Base-by-base conservation (phyloP, 2,329 filamentous ascomycete species). In the Boeremia exigua region DNA sequence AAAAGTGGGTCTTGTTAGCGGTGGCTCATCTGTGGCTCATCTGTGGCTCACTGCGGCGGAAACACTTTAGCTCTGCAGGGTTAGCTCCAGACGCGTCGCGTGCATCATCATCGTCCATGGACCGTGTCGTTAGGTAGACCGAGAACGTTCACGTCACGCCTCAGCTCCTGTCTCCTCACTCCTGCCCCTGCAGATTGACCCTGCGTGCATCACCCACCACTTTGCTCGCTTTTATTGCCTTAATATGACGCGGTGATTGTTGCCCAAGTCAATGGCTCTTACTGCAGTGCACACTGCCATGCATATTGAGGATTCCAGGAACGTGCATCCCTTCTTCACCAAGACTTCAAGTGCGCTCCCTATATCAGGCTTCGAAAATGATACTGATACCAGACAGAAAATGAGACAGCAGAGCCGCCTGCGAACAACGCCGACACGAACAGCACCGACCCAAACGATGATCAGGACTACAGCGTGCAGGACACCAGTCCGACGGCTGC, bases 271-370 rank as follows among this genome's bases (percentile, higher is more conserved):
- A 62, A 77, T 77, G 75, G 75, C 75, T 61, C 62, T 72, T 40
- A 50, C 69, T 57, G 69, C 67, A 59, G 71, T 75, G 58, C 68
- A 70, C 36, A 59, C 67, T 51, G 73, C 70, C 55, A 77, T 77
- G 75, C 67, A 70, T 68, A 60, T 73, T 34, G 74, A 73, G 49
- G 65, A 69, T 44, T 64, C 62, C 48, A 68, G 75, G 58, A 63
- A 50, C 58, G 49, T 77, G 45, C 75, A 77, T 60, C 74, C 75
- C 27, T 77, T 77, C 67, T 77, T 77, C 53, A 60, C 69, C 25
- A 75, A 73, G 51, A 57, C 65, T 12, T 34, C 48, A 3, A 66
- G 70, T 73, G 65, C 47, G 65, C 28, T 10, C 14, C 7, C 25
- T 39, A 19, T 8, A 6, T 27, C 11, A 12, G 14, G 11, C 6